Evolutionary conservation across 176 grass and related monocot species (phyloP), one percentile per base, ranked within the genome.

Genomic region (Cenchrus americanus): DNA sequence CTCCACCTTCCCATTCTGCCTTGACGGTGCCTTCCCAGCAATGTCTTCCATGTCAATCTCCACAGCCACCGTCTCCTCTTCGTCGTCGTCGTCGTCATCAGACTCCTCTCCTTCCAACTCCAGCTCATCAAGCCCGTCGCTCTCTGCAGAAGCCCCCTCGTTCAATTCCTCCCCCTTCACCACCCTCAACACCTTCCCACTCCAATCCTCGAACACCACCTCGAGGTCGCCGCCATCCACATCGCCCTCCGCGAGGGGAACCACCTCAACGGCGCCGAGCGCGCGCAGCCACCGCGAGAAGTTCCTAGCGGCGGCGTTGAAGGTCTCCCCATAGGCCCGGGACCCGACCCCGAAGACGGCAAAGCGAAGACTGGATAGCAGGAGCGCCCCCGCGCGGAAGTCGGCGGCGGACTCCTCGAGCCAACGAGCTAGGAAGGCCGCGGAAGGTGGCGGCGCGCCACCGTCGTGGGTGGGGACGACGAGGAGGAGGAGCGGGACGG

Each of bases 11-110:
- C 77, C 83, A 11, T 88, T 87, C 58, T 73, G 78, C 57, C 23
- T 98, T 44, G 61, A 62, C 0, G 80, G 83, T 1, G 87, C 89
- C 85, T 98, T 98, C 65, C 96, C 93, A 8, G 96, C 96, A 52
- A 98, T 92, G 70, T 98, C 96, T 84, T 98, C 96, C 89, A 98
- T 92, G 83, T 98, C 96, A 65, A 98, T 69, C 6, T 92, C 93
- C 57, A 19, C 82, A 46, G 62, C 62, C 3, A 65, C 95, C 62
- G 77, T 76, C 51, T 90, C 69, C 4, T 90, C 92, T 37, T 87
- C 82, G 5, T 92, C 85, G 0, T 81, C 82, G 5, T 92, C 82
- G 0, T 81, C 85, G 6, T 84, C 81, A 79, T 83, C 80, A 12
- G 80, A 89, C 54, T 82, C 89, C 83, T 91, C 85, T 11, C 11